phyloP scores from a whole-genome alignment of 1,284 basidiomycete genomes.

The Trametes sp. region DNA sequence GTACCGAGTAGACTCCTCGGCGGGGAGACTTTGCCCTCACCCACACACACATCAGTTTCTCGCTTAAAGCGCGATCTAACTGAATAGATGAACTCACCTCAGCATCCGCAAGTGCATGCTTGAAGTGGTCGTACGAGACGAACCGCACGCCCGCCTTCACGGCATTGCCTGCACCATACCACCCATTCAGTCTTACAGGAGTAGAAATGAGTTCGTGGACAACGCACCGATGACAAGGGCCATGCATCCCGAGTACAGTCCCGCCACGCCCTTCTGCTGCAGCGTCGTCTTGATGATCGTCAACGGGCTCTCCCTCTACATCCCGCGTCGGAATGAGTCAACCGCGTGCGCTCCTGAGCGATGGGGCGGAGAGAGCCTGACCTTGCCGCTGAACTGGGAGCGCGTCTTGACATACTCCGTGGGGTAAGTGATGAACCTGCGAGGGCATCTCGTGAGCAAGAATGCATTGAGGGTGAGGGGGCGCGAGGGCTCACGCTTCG shows the following conservation, averaged over 20 bases:
- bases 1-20: constrained; percentile 83
- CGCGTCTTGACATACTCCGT: constrained; percentile 93
- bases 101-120: constrained; percentile 81
- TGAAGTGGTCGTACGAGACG: constrained; percentile 95
- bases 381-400: constrained; percentile 83
- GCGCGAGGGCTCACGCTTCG: constrained; percentile 68
- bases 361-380: neutral
- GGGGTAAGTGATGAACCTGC: constrained; percentile 85
- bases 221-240: constrained; percentile 82
- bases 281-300: constrained; percentile 77
- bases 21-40: constrained; percentile 88
- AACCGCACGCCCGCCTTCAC: constrained; percentile 95
- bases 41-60: constrained; percentile 21
- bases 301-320: constrained; percentile 70
- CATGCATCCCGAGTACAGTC: constrained; percentile 87
- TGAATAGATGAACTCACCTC: constrained; percentile 58
- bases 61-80: neutral
- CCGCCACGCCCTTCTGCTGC: constrained; percentile 73
- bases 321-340: neutral
- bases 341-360: neutral
- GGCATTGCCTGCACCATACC: constrained; percentile 60
- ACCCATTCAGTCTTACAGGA: neutral
- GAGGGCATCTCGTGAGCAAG: neutral
- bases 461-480: neutral
- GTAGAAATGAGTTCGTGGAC: neutral